A percentile compares a stretch with the other conserved stretches of the same genome.
These are phyloP conservation scores for Licmophora abbreviata DNA, from an alignment of 108 stramenopile genomes.

Conservation along the genomic window DNA sequence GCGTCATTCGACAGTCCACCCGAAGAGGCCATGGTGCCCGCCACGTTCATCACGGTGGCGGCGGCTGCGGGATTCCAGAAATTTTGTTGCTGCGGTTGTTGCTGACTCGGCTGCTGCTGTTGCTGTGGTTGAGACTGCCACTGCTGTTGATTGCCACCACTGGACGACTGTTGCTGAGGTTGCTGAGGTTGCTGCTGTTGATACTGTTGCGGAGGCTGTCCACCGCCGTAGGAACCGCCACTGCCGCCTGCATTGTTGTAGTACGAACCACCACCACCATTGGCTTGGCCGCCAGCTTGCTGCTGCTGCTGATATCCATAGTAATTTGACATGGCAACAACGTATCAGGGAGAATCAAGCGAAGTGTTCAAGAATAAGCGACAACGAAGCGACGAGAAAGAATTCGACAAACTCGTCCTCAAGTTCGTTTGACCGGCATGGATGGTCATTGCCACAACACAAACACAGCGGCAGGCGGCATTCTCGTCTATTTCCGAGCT, in stretches of 20 bases:
- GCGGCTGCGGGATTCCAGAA: constrained; percentile 15
- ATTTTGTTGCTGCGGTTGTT: constrained; percentile 7
- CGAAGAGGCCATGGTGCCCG: constrained; percentile 19
- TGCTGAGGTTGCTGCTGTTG: constrained; percentile 33
- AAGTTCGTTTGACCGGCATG: no score
- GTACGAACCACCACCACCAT: no score
- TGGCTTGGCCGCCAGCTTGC: not conserved
- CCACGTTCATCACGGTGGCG: constrained; percentile 16
- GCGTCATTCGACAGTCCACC: constrained; percentile 25
- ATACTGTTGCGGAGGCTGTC: constrained; percentile 18
- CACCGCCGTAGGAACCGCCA: constrained; percentile 11
- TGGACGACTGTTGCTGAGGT: constrained; percentile 20
- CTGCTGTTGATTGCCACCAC: constrained; percentile 5
- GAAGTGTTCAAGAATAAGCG: no score
- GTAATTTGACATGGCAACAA: not conserved
- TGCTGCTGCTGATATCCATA: not conserved
- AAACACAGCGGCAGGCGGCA: no score
- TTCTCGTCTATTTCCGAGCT: no score
- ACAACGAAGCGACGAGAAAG: no score
- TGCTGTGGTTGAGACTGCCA: constrained; percentile 19
- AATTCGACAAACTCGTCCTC: no score
- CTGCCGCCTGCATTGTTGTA: constrained; percentile 14
- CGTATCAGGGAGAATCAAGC: no score
- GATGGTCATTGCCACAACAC: no score
- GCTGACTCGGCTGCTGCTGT: constrained; percentile 24